A percentile compares a stretch with the other conserved stretches of the same genome.
phyloP scores from a whole-genome alignment of 495 filamentous ascomycete species.

The Venustampulla echinocandica region DNA sequence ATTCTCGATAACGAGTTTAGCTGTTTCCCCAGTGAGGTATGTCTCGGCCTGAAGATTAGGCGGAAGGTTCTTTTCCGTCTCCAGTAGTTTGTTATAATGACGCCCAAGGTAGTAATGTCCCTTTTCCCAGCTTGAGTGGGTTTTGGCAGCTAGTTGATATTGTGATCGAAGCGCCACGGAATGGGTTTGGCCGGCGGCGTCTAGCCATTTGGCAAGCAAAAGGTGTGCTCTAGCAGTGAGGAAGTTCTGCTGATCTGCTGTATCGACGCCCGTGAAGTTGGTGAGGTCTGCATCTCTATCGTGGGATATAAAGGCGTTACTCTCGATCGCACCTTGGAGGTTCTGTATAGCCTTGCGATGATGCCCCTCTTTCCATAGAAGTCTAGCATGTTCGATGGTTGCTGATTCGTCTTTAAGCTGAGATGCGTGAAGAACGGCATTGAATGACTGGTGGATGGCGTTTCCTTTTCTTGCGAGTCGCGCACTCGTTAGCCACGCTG shows the following conservation, averaged over 20 bases:
- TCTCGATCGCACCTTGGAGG: constrained; percentile 72
- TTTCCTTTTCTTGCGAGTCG: constrained; percentile 77
- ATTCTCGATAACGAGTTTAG: constrained; percentile 86
- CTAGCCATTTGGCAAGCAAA: constrained; percentile 92
- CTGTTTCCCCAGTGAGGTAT: constrained; percentile 65
- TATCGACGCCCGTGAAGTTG: constrained; percentile 16
- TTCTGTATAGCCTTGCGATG: constrained; percentile 92
- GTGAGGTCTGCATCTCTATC: constrained; percentile 27
- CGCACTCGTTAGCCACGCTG: constrained; percentile 79
- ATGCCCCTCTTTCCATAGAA: constrained; percentile 92
- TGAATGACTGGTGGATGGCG: constrained; percentile 77
- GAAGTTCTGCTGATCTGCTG: constrained; percentile 42
- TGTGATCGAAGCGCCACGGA: constrained; percentile 64
- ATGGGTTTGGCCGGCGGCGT: constrained; percentile 83
- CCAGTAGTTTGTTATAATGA: constrained; percentile 93
- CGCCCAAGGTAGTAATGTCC: constrained; percentile 94
- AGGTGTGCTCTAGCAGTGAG: constrained; percentile 62
- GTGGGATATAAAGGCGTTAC: constrained; percentile 52
- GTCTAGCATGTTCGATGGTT: constrained; percentile 82
- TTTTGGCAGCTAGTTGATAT: constrained; percentile 64
- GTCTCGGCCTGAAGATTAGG: constrained; percentile 49
- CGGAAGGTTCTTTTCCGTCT: constrained; percentile 73
- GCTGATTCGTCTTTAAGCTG: constrained; percentile 75
- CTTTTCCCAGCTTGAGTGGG: constrained; percentile 75
- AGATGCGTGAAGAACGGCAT: constrained; percentile 83